phyloP scores from a whole-genome alignment of 805 yeast genomes.

The Hanseniaspora thailandica region DNA sequence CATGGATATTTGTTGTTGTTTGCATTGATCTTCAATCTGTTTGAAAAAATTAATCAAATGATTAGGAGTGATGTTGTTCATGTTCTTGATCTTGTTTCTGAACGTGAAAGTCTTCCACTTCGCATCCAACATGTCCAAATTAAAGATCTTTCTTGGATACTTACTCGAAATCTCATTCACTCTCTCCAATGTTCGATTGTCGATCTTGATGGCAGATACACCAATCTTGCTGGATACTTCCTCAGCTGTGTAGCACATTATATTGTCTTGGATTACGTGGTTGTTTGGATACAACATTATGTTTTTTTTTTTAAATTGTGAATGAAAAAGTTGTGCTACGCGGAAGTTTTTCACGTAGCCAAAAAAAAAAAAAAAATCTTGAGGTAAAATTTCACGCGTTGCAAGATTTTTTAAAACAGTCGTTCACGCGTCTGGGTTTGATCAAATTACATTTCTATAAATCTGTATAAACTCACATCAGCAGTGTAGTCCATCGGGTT shows the following conservation, averaged over 20 bases:
- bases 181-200: background rate
- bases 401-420: no score
- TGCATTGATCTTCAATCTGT: conserved; percentile 11
- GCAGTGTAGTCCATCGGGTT: background rate
- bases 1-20: conserved; percentile 3
- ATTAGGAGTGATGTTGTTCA: background rate
- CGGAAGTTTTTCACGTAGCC: no score
- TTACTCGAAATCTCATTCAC: background rate
- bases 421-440: no score
- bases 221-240: conserved; percentile 10
- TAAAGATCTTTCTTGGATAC: background rate
- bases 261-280: background rate
- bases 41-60: background rate
- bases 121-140: conserved; percentile 4
- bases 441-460: background rate
- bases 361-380: no score
- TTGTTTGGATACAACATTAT: no score
- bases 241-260: conserved; percentile 5
- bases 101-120: conserved; percentile 14
- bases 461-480: background rate
- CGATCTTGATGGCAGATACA: background rate
- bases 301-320: no score
- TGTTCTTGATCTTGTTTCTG: conserved; percentile 13
- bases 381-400: background rate
- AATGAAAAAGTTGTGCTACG: no score